Conservation (phyloP, 805 yeast species). For the Torulaspora franciscae region DNA sequence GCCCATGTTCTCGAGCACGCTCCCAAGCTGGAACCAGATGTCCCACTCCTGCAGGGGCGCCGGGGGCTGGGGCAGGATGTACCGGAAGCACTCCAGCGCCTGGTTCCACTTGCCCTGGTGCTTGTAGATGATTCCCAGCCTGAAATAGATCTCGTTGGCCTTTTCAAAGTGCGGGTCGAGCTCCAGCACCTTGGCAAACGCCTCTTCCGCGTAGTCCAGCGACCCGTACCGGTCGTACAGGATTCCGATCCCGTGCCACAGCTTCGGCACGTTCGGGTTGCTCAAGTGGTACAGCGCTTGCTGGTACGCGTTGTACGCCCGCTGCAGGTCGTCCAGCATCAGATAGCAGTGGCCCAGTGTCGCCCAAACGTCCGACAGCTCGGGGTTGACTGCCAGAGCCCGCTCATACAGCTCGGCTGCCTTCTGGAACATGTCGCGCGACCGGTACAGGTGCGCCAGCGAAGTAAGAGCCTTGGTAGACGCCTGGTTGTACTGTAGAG, state of each 20-base stretch:
- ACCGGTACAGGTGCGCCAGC: conserved; percentile 81
- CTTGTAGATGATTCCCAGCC: conserved; percentile 93
- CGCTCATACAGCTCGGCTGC: conserved; percentile 93
- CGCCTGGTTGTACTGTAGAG: conserved; percentile 79
- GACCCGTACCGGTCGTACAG: conserved; percentile 95
- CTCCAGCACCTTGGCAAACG: conserved; percentile 91
- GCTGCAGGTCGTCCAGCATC: conserved; percentile 92
- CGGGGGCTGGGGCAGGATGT: conserved; percentile 86
- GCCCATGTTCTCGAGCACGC: conserved; percentile 88
- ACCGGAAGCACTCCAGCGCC: conserved; percentile 91
- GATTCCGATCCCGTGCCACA: conserved; percentile 99
- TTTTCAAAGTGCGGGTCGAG: conserved; percentile 95
- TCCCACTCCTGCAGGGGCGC: conserved; percentile 94
- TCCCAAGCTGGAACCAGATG: conserved; percentile 98
- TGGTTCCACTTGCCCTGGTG: conserved; percentile 83
- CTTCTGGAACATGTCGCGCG: conserved; percentile 83
- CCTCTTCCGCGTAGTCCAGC: conserved; percentile 96
- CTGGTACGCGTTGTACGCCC: conserved; percentile 95
- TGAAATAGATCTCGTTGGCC: conserved; percentile 91
- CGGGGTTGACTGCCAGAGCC: conserved; percentile 74
- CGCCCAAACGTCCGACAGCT: conserved; percentile 97
- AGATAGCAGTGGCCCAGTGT: conserved; percentile 92
- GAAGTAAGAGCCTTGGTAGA: conserved; percentile 80
- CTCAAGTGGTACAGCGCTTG: conserved; percentile 87
- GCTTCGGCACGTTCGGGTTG: conserved; percentile 90